phyloP scores from a whole-genome alignment of 306 rosid species.

The Mucuna pruriens region DNA sequence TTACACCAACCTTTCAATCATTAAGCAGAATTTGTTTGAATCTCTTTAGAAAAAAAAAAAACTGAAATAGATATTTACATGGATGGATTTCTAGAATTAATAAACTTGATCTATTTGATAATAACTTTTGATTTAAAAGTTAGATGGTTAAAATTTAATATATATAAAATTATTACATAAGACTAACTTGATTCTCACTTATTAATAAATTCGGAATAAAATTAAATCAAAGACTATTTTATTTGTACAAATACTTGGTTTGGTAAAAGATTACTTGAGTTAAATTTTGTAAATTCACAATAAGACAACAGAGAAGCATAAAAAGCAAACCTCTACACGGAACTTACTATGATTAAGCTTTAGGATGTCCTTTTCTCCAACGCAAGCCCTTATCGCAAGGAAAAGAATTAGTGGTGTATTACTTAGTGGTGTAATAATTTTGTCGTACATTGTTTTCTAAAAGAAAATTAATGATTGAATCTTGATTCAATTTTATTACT shows the following conservation, averaged over 20 bases:
- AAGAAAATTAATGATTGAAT: not conserved
- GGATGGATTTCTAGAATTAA: too few relatives aligned
- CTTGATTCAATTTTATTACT: not conserved
- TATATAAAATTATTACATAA: too few relatives aligned
- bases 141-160: too few relatives aligned
- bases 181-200: too few relatives aligned
- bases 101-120: too few relatives aligned
- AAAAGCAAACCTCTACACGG: not conserved
- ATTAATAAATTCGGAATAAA: too few relatives aligned
- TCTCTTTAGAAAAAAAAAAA: not conserved
- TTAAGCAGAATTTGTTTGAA: not conserved
- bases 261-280: not conserved
- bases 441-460: not conserved
- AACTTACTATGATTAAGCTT: not conserved
- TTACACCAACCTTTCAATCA: not conserved
- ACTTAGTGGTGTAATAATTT: not conserved
- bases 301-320: not conserved
- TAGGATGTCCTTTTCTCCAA: not conserved
- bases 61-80: not conserved
- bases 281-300: not conserved
- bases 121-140: too few relatives aligned
- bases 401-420: not conserved
- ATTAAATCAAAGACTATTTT: too few relatives aligned
- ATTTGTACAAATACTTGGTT: not conserved
- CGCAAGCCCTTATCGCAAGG: not conserved